Percentiles rank a stretch among this genome's conserved stretches.
phyloP scores from a whole-genome alignment of 1,139 yeast species.

The Kodamaea fungicola region DNA sequence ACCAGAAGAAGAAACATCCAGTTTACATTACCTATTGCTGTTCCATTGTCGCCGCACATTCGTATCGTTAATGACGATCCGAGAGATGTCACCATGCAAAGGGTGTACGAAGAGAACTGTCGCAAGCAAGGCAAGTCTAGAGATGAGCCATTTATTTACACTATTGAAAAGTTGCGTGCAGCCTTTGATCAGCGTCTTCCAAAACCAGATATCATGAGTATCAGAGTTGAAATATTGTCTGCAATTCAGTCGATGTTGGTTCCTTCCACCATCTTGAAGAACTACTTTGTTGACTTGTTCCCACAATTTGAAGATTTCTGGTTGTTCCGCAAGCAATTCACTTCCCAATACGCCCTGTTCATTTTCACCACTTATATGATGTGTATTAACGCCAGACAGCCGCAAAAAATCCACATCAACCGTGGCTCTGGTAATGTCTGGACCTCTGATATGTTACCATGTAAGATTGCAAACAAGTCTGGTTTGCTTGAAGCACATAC shows the following conservation, averaged over 20 bases:
- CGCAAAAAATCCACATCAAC: constrained; percentile 86
- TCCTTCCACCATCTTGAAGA: constrained; percentile 80
- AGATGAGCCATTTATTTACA: constrained; percentile 87
- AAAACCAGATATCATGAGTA: constrained; percentile 85
- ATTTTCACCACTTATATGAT: constrained; percentile 91
- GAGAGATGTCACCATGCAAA: constrained; percentile 75
- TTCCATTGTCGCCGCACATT: constrained; percentile 93
- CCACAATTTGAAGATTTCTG: constrained; percentile 90
- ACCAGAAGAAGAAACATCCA: constrained; percentile 81
- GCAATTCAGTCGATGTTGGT: constrained; percentile 85
- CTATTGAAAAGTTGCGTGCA: constrained; percentile 82
- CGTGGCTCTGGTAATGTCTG: constrained; percentile 83
- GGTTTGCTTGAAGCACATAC: constrained; percentile 53
- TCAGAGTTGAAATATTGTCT: constrained; percentile 84
- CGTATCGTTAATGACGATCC: constrained; percentile 85
- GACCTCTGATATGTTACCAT: constrained; percentile 95
- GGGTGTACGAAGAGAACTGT: constrained; percentile 86
- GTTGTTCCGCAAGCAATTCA: constrained; percentile 93
- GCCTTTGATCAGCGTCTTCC: constrained; percentile 92
- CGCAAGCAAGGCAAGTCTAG: constrained; percentile 68
- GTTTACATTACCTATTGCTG: constrained; percentile 86
- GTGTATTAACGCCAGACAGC: constrained; percentile 91
- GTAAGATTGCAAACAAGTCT: constrained; percentile 64
- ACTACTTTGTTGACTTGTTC: constrained; percentile 59
- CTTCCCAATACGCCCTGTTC: constrained; percentile 94